phyloP scores from a whole-genome alignment of 1,284 basidiomycete genomes.

The Leccinum subrobustum region DNA sequence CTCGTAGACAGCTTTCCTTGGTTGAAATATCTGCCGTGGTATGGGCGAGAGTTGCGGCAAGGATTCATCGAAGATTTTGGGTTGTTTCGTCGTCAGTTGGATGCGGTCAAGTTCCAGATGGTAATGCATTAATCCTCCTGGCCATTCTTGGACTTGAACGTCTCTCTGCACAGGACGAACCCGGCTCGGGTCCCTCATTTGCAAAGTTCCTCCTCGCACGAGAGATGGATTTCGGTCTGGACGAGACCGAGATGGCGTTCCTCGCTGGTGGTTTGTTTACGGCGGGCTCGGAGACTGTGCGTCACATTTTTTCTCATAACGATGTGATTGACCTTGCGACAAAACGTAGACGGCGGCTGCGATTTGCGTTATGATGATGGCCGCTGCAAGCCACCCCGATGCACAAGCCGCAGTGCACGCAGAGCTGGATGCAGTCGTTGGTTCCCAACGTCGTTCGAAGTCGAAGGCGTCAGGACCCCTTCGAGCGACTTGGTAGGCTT shows the following conservation, averaged over 20 bases:
- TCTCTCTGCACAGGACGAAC: slow-evolving; percentile 2
- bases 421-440: slow-evolving; percentile 13
- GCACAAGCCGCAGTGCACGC: slow-evolving; percentile 14
- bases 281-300: slow-evolving; percentile 6
- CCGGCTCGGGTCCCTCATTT: slow-evolving; percentile 10
- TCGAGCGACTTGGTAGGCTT: background rate
- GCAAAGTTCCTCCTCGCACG: slow-evolving; percentile 9
- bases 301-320: background rate
- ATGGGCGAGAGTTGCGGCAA: slow-evolving; percentile 5
- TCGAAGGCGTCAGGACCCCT: slow-evolving; percentile 13
- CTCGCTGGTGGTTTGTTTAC: slow-evolving; percentile 9
- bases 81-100: slow-evolving; percentile 3
- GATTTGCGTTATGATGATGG: background rate
- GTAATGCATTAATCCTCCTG: background rate
- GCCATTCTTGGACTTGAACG: background rate
- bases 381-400: slow-evolving; percentile 7
- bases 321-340: background rate
- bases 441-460: slow-evolving; percentile 10
- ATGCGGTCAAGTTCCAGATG: slow-evolving; percentile 9
- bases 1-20: slow-evolving; percentile 11
- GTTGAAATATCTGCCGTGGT: slow-evolving; percentile 15
- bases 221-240: slow-evolving; percentile 7
- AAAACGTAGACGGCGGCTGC: background rate
- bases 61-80: slow-evolving; percentile 7
- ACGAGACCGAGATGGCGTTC: slow-evolving; percentile 18